Evolutionary conservation across 495 filamentous ascomycete species (phyloP).

Genomic region (Xylaria cubensis): DNA sequence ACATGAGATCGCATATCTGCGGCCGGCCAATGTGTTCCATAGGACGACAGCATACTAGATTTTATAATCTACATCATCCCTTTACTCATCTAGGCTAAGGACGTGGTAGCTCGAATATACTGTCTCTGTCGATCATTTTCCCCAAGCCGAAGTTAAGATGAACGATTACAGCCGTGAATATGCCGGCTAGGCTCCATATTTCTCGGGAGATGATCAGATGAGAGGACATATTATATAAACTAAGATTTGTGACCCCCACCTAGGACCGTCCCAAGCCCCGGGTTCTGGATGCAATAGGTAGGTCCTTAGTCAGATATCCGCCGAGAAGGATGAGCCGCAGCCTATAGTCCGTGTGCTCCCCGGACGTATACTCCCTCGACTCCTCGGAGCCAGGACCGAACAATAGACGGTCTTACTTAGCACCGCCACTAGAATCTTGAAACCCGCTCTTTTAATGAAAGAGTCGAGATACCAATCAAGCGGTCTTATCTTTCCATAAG

Average conservation of each 20-base stretch:
- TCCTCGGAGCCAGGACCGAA: not conserved
- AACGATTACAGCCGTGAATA: not conserved
- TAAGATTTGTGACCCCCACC: not conserved
- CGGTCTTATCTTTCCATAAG: not conserved
- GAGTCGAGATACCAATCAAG: not conserved
- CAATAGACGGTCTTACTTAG: not conserved
- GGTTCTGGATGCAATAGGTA: constrained; percentile 9
- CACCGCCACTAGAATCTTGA: not conserved
- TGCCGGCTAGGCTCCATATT: constrained; percentile 3
- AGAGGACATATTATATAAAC: not conserved
- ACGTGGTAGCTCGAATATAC: not conserved
- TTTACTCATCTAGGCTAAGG: not conserved
- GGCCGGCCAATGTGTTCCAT: not conserved
- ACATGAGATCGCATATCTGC: not conserved
- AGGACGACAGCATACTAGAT: not conserved
- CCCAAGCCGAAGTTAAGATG: not conserved
- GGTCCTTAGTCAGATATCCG: not conserved
- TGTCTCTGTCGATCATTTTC: not conserved
- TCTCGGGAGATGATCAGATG: constrained; percentile 4
- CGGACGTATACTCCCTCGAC: not conserved
- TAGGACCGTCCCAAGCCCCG: constrained; percentile 4
- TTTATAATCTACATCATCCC: not conserved
- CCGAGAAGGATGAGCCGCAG: constrained; percentile 2
- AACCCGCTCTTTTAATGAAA: constrained; percentile 4
- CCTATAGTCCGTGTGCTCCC: not conserved